Percentiles rank a stretch among this genome's conserved stretches.
These are phyloP conservation scores for Kurtzmaniella quercitrusa DNA, from an alignment of 1,139 yeast genomes.

Conservation along the genomic window DNA sequence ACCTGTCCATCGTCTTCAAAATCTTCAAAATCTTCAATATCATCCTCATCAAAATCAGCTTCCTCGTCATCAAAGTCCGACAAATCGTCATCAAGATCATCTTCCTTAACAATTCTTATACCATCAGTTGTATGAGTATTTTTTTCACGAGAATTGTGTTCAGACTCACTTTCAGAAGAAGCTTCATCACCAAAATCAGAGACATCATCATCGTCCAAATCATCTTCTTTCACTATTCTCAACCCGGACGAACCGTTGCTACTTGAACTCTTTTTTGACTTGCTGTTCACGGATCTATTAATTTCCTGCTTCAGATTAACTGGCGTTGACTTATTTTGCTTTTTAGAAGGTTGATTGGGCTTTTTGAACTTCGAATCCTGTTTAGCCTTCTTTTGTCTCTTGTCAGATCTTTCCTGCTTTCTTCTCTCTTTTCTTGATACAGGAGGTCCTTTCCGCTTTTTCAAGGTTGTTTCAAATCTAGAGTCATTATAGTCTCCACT, in stretches of 20 bases:
- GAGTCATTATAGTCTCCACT: constrained; percentile 41
- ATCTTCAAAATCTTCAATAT: constrained; percentile 13
- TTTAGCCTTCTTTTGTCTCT: constrained; percentile 37
- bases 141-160: constrained; percentile 11
- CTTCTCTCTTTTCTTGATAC: constrained; percentile 53
- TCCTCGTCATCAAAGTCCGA: constrained; percentile 12
- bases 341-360: neutral
- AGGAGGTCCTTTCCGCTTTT: constrained; percentile 27
- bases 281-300: neutral
- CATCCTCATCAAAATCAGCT: constrained; percentile 10
- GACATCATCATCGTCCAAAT: constrained; percentile 20
- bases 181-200: constrained; percentile 9
- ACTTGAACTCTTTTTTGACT: constrained; percentile 9
- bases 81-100: constrained; percentile 12
- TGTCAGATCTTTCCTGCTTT: constrained; percentile 49
- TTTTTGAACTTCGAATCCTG: neutral
- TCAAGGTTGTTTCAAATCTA: constrained; percentile 19
- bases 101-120: constrained; percentile 24
- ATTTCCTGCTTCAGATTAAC: neutral
- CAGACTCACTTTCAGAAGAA: constrained; percentile 9
- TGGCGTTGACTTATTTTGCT: neutral
- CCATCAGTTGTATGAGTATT: constrained; percentile 6
- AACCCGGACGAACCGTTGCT: neutral
- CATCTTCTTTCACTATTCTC: constrained; percentile 26
- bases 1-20: constrained; percentile 13